Evolutionary conservation across 306 rosid genomes (phyloP).

Genomic region (Ceratonia siliqua): DNA sequence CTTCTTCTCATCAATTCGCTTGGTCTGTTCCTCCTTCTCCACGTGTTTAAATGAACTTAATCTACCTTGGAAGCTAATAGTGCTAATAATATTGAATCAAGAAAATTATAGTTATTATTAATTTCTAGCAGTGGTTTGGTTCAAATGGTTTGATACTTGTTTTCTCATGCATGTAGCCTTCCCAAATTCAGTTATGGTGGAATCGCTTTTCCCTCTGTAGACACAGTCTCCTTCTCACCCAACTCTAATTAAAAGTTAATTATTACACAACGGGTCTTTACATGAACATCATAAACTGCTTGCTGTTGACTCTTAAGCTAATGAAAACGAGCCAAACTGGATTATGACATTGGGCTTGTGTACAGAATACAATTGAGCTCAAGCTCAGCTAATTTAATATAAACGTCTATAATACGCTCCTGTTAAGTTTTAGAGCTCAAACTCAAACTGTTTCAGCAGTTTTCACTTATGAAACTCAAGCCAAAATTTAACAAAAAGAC

Average conservation of each 20-base stretch:
- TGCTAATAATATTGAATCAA: too few relatives aligned
- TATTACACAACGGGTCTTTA: too few relatives aligned
- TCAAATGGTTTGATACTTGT: conserved; percentile 15
- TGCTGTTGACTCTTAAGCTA: neutral
- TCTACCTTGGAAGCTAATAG: too few relatives aligned
- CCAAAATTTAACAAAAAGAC: neutral
- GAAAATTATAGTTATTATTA: too few relatives aligned
- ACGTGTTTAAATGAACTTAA: too few relatives aligned
- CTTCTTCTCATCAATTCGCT: too few relatives aligned
- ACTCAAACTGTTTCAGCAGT: neutral
- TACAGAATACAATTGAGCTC: neutral
- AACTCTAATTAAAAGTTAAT: too few relatives aligned
- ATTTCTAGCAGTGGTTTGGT: conserved; percentile 5
- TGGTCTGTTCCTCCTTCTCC: too few relatives aligned
- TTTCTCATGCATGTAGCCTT: neutral
- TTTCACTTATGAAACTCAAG: neutral
- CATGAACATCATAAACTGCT: neutral
- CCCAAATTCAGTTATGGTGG: neutral
- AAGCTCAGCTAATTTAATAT: neutral
- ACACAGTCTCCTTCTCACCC: neutral
- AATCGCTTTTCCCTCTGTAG: neutral
- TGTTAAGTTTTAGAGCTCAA: too few relatives aligned
- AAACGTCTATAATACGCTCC: neutral
- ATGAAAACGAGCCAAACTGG: neutral
- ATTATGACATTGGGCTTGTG: neutral